Conservation (phyloP, 148 eudicot genomes). For the Arbutus unedo region DNA sequence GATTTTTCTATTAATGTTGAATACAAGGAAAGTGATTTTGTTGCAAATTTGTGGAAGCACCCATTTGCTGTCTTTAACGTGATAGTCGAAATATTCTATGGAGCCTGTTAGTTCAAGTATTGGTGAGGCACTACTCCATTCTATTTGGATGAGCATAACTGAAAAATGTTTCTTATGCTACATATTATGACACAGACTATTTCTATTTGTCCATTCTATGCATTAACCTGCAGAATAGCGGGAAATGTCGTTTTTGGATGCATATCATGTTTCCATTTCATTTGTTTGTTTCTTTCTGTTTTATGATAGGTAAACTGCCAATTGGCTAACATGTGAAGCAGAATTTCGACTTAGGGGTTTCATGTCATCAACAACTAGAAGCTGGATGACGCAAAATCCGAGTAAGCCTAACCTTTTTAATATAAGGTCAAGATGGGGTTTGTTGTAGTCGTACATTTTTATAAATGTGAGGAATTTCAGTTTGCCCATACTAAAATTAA, state of each 20-base stretch:
- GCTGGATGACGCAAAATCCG: not conserved
- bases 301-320: not conserved
- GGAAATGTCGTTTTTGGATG: not conserved
- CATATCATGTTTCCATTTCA: not conserved
- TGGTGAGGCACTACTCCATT: not conserved
- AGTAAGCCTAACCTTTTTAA: constrained; percentile 1
- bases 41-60: not conserved
- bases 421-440: not conserved
- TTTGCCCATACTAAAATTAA: not conserved
- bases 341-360: not conserved
- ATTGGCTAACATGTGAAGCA: not conserved
- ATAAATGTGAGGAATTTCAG: not conserved
- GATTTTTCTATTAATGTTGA: not conserved
- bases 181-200: not conserved
- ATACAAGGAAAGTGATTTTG: constrained; percentile 2
- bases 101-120: not conserved
- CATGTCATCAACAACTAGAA: not conserved
- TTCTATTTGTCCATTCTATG: not conserved
- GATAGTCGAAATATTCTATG: not conserved
- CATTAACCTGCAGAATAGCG: not conserved
- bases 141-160: not conserved
- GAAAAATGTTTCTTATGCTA: not conserved
- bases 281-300: not conserved
- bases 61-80: not conserved
- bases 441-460: not conserved